These are phyloP conservation scores for Yarrowia yakushimensis DNA, from an alignment of 805 yeast species.

Conservation along the genomic window DNA sequence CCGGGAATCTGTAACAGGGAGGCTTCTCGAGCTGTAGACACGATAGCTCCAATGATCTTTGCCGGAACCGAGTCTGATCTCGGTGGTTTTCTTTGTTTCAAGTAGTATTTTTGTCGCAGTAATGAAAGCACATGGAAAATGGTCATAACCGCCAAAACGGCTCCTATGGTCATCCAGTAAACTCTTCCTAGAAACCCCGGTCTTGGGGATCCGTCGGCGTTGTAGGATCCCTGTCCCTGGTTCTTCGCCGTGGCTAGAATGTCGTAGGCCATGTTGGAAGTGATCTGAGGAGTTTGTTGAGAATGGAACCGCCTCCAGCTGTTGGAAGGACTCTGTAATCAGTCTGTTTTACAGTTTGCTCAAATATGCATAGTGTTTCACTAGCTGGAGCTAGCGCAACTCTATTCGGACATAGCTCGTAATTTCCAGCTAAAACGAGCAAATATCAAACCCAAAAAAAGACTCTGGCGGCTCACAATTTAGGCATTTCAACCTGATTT, in stretches of 20 bases:
- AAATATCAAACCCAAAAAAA: background rate
- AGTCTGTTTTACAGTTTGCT: background rate
- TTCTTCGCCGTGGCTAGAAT: slow-evolving; percentile 21
- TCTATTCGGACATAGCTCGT: background rate
- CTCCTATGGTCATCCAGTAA: slow-evolving; percentile 33
- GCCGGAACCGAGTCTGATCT: slow-evolving; percentile 1
- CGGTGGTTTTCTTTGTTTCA: background rate
- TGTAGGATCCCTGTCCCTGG: slow-evolving; percentile 25
- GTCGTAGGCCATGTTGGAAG: slow-evolving; percentile 9
- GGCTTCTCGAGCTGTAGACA: background rate
- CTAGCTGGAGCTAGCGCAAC: background rate
- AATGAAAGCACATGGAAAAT: slow-evolving; percentile 16
- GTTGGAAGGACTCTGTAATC: background rate
- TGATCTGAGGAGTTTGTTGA: background rate
- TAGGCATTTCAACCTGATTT: background rate
- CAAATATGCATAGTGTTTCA: background rate
- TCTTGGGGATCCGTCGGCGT: slow-evolving; percentile 28
- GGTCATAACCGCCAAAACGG: slow-evolving; percentile 28
- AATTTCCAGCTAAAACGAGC: background rate
- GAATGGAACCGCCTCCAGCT: background rate
- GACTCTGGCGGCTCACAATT: background rate
- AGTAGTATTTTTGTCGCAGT: slow-evolving; percentile 1
- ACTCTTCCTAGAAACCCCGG: slow-evolving; percentile 33
- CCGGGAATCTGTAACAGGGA: slow-evolving; percentile 14
- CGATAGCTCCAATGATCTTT: background rate